Conservation (phyloP, 1,284 basidiomycete species). For the Peniophora sp. region DNA sequence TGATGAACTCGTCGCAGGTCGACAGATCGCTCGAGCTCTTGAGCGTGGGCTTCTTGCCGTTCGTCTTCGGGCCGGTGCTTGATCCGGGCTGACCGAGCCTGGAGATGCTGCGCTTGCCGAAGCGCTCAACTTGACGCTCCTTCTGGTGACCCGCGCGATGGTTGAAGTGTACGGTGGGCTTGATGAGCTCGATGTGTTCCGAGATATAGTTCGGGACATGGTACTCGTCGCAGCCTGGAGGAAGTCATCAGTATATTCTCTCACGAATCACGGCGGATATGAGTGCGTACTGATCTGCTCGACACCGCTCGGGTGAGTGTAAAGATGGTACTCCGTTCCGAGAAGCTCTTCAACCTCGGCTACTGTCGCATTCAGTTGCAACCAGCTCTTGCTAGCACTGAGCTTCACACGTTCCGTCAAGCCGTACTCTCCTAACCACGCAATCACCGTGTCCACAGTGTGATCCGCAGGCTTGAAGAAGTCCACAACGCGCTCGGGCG, state of each 20-base stretch:
- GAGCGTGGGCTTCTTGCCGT: constrained; percentile 16
- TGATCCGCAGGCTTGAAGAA: constrained; percentile 31
- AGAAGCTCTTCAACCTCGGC: constrained; percentile 32
- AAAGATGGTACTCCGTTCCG: constrained; percentile 30
- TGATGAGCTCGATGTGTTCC: constrained; percentile 34
- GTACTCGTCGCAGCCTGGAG: constrained; percentile 30
- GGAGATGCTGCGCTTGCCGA: constrained; percentile 11
- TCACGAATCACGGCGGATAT: not conserved
- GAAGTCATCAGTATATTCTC: not conserved
- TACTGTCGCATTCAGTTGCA: constrained; percentile 29
- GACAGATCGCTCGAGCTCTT: constrained; percentile 16
- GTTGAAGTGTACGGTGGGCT: constrained; percentile 35
- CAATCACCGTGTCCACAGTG: constrained; percentile 25
- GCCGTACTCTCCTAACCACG: constrained; percentile 31
- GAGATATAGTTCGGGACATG: constrained; percentile 29
- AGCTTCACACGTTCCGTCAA: constrained; percentile 24
- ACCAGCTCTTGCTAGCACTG: constrained; percentile 30
- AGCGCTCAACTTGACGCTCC: constrained; percentile 2
- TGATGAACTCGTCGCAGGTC: constrained; percentile 35
- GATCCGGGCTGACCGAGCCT: constrained; percentile 23
- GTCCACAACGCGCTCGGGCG: constrained; percentile 23
- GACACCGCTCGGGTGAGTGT: constrained; percentile 27
- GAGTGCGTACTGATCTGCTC: constrained; percentile 28
- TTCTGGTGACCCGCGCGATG: constrained; percentile 12
- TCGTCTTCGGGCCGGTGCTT: constrained; percentile 27